Evolutionary conservation across 2,329 filamentous ascomycete species (phyloP).

Genomic region (Apiospora phragmitis): DNA sequence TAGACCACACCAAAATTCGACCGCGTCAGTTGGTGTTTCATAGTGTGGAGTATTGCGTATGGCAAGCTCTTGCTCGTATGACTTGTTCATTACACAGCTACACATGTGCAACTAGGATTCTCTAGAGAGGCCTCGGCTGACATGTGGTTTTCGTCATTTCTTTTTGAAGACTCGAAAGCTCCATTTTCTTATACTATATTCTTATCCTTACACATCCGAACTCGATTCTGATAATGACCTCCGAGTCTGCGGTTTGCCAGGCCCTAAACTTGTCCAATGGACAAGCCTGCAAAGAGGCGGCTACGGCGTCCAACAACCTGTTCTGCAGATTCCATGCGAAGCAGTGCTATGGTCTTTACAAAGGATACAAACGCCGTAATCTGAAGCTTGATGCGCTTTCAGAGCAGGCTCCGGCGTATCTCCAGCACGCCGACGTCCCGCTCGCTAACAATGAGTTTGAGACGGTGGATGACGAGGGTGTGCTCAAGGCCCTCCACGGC

Average conservation of each 20-base stretch:
- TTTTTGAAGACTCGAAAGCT: background rate
- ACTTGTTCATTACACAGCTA: background rate
- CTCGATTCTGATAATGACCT: background rate
- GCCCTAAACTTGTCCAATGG: constrained; percentile 38
- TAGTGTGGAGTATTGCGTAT: background rate
- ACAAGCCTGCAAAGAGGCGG: constrained; percentile 33
- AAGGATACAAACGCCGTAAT: constrained; percentile 50
- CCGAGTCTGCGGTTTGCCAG: constrained; percentile 4
- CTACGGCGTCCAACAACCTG: constrained; percentile 41
- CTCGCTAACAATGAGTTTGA: constrained; percentile 42
- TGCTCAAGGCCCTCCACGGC: constrained; percentile 38
- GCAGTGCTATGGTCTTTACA: constrained; percentile 46
- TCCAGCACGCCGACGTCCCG: constrained; percentile 34
- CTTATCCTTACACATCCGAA: no score
- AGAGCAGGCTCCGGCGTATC: constrained; percentile 35
- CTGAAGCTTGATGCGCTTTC: constrained; percentile 40
- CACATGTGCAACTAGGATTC: background rate
- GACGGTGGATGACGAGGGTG: constrained; percentile 35
- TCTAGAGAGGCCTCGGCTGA: background rate
- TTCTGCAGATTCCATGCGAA: constrained; percentile 43
- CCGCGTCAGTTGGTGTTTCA: background rate
- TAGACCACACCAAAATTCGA: background rate
- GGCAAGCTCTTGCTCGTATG: background rate
- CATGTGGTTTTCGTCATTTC: no score
- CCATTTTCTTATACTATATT: background rate